Percentiles rank a stretch among this genome's conserved stretches.
These are phyloP conservation scores for Notholithocarpus densiflorus DNA, from an alignment of 306 rosid species.

Conservation along the genomic window DNA sequence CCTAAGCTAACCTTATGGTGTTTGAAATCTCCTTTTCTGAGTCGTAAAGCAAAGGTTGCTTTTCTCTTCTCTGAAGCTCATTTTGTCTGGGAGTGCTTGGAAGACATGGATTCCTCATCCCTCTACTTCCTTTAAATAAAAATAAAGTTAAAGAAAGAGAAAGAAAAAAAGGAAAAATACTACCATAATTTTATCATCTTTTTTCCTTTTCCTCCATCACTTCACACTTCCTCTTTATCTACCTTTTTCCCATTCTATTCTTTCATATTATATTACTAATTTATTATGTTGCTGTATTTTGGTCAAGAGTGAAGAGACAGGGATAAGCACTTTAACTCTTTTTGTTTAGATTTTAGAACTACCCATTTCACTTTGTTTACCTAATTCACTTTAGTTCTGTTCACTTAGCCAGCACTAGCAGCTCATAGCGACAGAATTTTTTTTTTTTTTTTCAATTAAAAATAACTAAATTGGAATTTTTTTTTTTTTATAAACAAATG, in stretches of 20 bases:
- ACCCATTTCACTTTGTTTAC: conserved; percentile 29
- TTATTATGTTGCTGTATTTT: conserved; percentile 19
- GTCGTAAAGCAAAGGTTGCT: conserved; percentile 83
- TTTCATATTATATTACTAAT: conserved; percentile 38
- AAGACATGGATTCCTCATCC: conserved; percentile 83
- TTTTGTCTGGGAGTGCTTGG: conserved; percentile 97
- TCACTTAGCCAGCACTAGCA: conserved; percentile 21
- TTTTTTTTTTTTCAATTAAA: neutral
- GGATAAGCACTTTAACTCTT: conserved; percentile 48
- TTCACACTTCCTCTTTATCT: conserved; percentile 28
- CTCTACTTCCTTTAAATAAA: conserved; percentile 36
- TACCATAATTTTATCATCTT: conserved; percentile 42
- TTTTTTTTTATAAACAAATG: too few species aligned
- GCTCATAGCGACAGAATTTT: neutral
- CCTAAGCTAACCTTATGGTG: conserved; percentile 75
- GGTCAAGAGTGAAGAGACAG: conserved; percentile 15
- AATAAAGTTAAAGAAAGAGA: conserved; percentile 33
- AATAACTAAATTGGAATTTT: neutral
- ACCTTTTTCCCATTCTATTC: conserved; percentile 5
- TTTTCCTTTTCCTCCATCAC: conserved; percentile 40
- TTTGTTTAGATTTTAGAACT: conserved; percentile 40
- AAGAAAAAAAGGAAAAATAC: conserved; percentile 26
- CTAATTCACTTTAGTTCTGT: conserved; percentile 43
- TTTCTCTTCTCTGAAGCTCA: conserved; percentile 76
- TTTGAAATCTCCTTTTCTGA: conserved; percentile 97